Evolutionary conservation across 2,329 filamentous ascomycete genomes (phyloP), one percentile per base, ranked within the genome.

Genomic region (Fusarium sacchari): DNA sequence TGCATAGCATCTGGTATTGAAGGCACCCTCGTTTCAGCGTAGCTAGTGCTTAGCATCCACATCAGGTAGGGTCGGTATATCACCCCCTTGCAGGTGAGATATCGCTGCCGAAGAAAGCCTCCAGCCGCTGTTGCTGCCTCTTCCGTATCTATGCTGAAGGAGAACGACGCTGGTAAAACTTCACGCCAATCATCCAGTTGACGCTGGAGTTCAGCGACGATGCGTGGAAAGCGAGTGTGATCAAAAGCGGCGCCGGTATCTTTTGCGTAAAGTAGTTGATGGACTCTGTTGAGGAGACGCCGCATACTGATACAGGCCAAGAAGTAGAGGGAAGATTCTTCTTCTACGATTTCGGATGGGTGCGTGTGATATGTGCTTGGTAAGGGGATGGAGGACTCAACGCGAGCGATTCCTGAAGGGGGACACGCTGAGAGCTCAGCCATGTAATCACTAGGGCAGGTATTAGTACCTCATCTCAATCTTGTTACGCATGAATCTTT

Each of bases 291-390:
- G 4, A 87, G 79, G 1, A 87, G 79, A 4, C 85, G 81, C 0
- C 86, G 80, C 82, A 87, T 87, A 4, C 84, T 87, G 36, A 88
- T 87, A 40, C 86, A 88, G 4, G 87, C 86, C 5, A 88, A 80
- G 56, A 88, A 87, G 73, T 88, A 88, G 1, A 88, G 81, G 0
- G 86, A 86, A 0, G 86, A 87, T 39, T 86, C 81, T 69, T 88
- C 85, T 59, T 85, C 83, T 5, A 84, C 81, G 1, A 73, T 64
- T 1, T 79, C 67, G 3, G 79, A 79, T 4, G 77, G 70, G 56
- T 88, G 86, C 0, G 86, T 87, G 55, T 83, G 77, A 75, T 86
- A 87, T 1, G 81, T 79, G 0, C 86, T 85, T 0, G 87, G 86
- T 0, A 88, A 78, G 0, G 84, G 83, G 7, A 88, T 82, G 0